These are phyloP conservation scores for Glonium stellatum DNA, from an alignment of 495 filamentous ascomycete species.

Conservation along the genomic window DNA sequence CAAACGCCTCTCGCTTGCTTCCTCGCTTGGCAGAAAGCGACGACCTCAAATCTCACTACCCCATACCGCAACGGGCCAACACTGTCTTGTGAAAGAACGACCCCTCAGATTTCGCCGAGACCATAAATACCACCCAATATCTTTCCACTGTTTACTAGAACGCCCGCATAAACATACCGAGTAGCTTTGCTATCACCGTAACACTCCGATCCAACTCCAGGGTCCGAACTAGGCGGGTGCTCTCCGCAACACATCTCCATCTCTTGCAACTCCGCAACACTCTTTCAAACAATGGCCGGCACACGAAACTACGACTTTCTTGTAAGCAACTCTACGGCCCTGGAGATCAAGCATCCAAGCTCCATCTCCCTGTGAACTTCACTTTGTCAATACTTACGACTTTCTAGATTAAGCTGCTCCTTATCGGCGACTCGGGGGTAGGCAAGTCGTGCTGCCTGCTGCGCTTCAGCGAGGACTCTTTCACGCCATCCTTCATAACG, in stretches of 20 bases:
- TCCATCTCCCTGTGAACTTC: not conserved
- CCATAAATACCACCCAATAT: not conserved
- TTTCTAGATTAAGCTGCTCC: constrained; percentile 88
- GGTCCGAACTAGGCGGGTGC: constrained; percentile 19
- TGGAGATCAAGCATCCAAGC: not conserved
- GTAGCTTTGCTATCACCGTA: not conserved
- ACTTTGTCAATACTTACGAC: constrained; percentile 6
- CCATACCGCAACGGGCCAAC: constrained; percentile 3
- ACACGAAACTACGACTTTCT: constrained; percentile 98
- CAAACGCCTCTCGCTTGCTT: constrained; percentile 5
- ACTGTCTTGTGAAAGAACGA: constrained; percentile 23
- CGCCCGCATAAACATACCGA: not conserved
- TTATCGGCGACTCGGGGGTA: constrained; percentile 97
- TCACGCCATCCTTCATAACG: constrained; percentile 97
- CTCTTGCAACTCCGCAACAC: constrained; percentile 9
- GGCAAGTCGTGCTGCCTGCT: constrained; percentile 98
- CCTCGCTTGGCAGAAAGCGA: not conserved
- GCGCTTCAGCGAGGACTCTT: constrained; percentile 97
- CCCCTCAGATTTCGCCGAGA: constrained; percentile 1
- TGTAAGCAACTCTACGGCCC: constrained; percentile 48
- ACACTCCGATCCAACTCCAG: constrained; percentile 9
- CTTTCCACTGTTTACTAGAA: not conserved
- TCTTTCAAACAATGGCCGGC: constrained; percentile 68
- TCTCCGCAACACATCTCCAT: not conserved
- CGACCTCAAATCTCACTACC: constrained; percentile 4